A percentile compares a stretch with the other conserved stretches of the same genome.
Conservation (phyloP, 805 yeast species). For the Saccharomyces cerevisiae region DNA sequence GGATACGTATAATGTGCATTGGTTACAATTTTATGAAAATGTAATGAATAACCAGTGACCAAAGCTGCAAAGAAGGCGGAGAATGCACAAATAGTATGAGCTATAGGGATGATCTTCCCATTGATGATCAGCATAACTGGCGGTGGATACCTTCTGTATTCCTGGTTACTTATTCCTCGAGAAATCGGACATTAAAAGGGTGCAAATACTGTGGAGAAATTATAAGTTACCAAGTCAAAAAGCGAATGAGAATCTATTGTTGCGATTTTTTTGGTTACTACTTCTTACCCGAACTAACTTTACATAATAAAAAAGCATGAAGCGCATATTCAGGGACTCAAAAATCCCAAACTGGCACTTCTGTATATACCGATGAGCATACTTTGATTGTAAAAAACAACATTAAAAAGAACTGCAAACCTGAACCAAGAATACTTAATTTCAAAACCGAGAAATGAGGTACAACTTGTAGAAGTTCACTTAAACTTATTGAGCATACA, state of each 20-base stretch:
- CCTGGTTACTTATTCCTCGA: not conserved
- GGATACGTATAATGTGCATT: slow-evolving; percentile 88
- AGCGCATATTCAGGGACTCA: not conserved
- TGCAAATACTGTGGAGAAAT: not conserved
- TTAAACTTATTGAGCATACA: too few relatives aligned
- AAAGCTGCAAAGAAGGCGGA: slow-evolving; percentile 73
- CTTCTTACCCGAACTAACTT: not conserved
- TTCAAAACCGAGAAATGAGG: too few relatives aligned
- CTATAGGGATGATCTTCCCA: slow-evolving; percentile 59
- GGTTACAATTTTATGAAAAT: slow-evolving; percentile 79
- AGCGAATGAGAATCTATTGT: not conserved
- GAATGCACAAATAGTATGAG: slow-evolving; percentile 66
- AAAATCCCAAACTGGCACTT: not conserved
- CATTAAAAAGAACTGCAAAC: too few relatives aligned
- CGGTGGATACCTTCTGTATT: not conserved
- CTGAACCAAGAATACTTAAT: too few relatives aligned
- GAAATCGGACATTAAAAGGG: not conserved
- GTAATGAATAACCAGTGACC: slow-evolving; percentile 63
- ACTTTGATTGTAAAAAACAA: not conserved
- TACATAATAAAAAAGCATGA: not conserved
- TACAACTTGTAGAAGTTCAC: too few relatives aligned
- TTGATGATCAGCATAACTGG: slow-evolving; percentile 36
- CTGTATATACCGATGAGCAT: not conserved
- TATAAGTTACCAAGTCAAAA: not conserved
- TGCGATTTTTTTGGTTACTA: not conserved